phyloP scores from a whole-genome alignment of 2,329 filamentous ascomycete genomes.

The Orbilia javanica region DNA sequence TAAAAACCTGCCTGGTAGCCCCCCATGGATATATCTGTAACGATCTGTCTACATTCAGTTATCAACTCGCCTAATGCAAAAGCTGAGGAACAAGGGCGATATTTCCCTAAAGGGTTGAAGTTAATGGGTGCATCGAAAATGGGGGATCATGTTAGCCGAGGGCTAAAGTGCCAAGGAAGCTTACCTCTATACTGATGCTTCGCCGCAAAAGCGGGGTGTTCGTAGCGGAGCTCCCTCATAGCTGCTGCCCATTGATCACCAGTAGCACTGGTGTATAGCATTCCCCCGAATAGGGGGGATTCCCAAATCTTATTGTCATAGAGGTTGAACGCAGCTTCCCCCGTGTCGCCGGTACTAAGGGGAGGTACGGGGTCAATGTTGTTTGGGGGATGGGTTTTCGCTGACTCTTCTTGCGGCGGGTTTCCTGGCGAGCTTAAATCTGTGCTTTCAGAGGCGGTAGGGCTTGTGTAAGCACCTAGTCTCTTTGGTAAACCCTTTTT shows the following conservation, averaged over 20 bases:
- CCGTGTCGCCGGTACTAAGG: background rate
- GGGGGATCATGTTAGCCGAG: too few relatives aligned
- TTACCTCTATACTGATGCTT: background rate
- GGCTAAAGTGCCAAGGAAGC: background rate
- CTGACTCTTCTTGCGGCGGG: background rate
- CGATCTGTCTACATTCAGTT: background rate
- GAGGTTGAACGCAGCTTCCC: background rate
- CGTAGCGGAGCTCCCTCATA: background rate
- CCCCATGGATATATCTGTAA: background rate
- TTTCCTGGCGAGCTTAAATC: background rate
- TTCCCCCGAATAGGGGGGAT: background rate
- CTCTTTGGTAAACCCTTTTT: background rate
- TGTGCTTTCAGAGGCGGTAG: too few relatives aligned
- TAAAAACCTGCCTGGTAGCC: background rate
- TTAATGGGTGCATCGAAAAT: background rate
- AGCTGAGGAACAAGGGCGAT: slow-evolving; percentile 17
- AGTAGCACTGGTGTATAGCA: background rate
- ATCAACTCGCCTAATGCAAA: slow-evolving; percentile 21
- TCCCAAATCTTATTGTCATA: background rate
- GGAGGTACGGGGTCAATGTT: background rate
- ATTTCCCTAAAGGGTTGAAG: background rate
- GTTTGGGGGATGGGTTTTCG: background rate
- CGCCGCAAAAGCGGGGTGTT: background rate
- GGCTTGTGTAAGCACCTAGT: background rate
- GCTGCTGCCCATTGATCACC: background rate